A percentile compares a stretch with the other conserved stretches of the same genome.
phyloP scores from a whole-genome alignment of 768 basidiomycete species.

The Tremella yokohamensis region DNA sequence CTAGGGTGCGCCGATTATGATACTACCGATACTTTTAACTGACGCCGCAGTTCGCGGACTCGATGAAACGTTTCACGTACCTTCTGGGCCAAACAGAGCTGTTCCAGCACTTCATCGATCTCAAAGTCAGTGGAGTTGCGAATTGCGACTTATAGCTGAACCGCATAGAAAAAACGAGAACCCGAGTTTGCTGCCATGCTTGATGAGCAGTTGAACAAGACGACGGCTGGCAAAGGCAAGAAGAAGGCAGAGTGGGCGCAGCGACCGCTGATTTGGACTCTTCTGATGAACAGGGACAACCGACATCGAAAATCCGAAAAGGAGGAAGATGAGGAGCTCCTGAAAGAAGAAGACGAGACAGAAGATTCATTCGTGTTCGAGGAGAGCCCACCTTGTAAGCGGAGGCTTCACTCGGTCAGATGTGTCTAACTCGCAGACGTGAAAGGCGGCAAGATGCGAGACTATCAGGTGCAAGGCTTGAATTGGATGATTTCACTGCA shows the following conservation, averaged over 20 bases:
- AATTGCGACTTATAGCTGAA: background rate
- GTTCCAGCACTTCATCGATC: slow-evolving; percentile 96
- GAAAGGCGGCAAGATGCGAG: slow-evolving; percentile 76
- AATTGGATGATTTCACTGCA: slow-evolving; percentile 97
- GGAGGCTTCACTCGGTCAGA: background rate
- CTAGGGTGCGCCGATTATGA: slow-evolving; percentile 39
- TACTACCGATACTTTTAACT: background rate
- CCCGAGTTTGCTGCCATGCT: slow-evolving; percentile 87
- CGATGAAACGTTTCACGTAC: slow-evolving; percentile 94
- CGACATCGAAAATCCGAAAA: slow-evolving; percentile 95
- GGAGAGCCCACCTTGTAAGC: slow-evolving; percentile 80
- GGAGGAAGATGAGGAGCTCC: slow-evolving; percentile 93
- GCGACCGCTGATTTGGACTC: background rate
- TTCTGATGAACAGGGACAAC: slow-evolving; percentile 59
- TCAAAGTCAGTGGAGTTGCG: slow-evolving; percentile 62
- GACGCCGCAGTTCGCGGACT: slow-evolving; percentile 69
- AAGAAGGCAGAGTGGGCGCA: slow-evolving; percentile 68
- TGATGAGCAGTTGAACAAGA: slow-evolving; percentile 62
- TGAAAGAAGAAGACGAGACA: slow-evolving; percentile 82
- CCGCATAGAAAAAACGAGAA: slow-evolving; percentile 73
- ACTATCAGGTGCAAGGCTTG: slow-evolving; percentile 90
- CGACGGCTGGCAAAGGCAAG: slow-evolving; percentile 70
- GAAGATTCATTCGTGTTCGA: slow-evolving; percentile 94
- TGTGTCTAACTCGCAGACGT: slow-evolving; percentile 60
- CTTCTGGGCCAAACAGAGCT: slow-evolving; percentile 97